Percentiles rank a stretch among this genome's conserved stretches.
phyloP scores from a whole-genome alignment of 177 flowering plant genomes.

The Telopea speciosissima region DNA sequence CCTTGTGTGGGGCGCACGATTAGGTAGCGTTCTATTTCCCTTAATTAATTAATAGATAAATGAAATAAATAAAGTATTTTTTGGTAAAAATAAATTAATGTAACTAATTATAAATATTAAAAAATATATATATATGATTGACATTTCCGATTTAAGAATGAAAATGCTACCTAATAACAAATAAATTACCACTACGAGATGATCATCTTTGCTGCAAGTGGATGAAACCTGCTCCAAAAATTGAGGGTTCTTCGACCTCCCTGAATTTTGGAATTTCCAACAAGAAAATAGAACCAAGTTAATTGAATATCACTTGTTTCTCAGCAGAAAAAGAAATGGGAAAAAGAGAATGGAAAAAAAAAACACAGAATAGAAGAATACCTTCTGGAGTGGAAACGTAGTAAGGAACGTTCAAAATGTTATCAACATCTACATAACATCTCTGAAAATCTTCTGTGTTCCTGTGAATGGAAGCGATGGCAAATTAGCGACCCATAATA shows the following conservation, averaged over 20 bases:
- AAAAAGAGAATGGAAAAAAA: too few species aligned
- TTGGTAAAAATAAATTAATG: too few species aligned
- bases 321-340: background rate
- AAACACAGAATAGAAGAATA: slow-evolving; percentile 9
- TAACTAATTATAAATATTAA: too few species aligned
- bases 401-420: slow-evolving; percentile 57
- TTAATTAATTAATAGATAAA: too few species aligned
- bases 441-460: slow-evolving; percentile 68
- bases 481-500: background rate
- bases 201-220: slow-evolving; percentile 52
- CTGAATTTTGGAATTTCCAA: slow-evolving; percentile 27
- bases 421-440: slow-evolving; percentile 51
- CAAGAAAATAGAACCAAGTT: background rate
- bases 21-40: too few species aligned
- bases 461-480: slow-evolving; percentile 27
- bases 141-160: too few species aligned
- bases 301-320: background rate
- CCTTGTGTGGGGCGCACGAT: too few species aligned
- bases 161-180: too few species aligned
- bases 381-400: slow-evolving; percentile 66
- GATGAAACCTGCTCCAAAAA: slow-evolving; percentile 63
- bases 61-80: too few species aligned
- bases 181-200: slow-evolving; percentile 64
- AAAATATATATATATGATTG: too few species aligned
- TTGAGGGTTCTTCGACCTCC: slow-evolving; percentile 65